Evolutionary conservation across 371 early-diverging fungal genomes (phyloP), one percentile per base, ranked within the genome.

Genomic region (Mortierella sp.): DNA sequence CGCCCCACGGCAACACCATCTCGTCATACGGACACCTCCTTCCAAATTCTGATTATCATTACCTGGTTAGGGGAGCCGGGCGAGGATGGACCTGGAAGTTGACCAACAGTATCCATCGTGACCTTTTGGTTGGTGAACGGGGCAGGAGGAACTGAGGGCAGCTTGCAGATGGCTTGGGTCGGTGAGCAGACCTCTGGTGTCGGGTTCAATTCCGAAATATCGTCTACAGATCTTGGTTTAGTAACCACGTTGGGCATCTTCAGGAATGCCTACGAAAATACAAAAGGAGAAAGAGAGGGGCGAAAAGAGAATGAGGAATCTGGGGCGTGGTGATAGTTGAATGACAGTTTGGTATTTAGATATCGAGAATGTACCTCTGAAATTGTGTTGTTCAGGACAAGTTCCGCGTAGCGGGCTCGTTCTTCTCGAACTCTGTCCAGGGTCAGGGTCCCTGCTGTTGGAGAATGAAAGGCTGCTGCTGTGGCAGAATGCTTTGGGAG

Each of bases 311-410:
- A 19, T 43, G 16, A 4, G 14, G 19, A 16, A 19, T 5, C n/a
- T 43, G n/a, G 19, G 5, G 45, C 16, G 45, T 46, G 48, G 23
- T 23, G n/a, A 30, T 19, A 46, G 23, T 18, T 21, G 18, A n/a
- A n/a, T n/a, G n/a, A n/a, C n/a, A n/a, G n/a, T n/a, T n/a, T n/a
- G n/a, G n/a, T n/a, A n/a, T n/a, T n/a, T n/a, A n/a, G n/a, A n/a
- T n/a, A n/a, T n/a, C n/a, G n/a, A n/a, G n/a, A 46, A 38, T 39
- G 26, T 73, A 73, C 74, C 74, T 73, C 74, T 23, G 74, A 73
- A 7, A 58, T 67, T 34, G 68, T 53, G 56, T 53, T 55, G 27
- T 58, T 72, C 48, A 67, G 45, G n/a, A 72, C 72, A 10, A 61
- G 51, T 14, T 67, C 63, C n/a, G 54, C 57, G 41, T 67, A 67